Percentiles rank a stretch among this genome's conserved stretches.
These are phyloP conservation scores for Zasmidium angulare DNA, from an alignment of 2,329 filamentous ascomycete species.

Conservation along the genomic window DNA sequence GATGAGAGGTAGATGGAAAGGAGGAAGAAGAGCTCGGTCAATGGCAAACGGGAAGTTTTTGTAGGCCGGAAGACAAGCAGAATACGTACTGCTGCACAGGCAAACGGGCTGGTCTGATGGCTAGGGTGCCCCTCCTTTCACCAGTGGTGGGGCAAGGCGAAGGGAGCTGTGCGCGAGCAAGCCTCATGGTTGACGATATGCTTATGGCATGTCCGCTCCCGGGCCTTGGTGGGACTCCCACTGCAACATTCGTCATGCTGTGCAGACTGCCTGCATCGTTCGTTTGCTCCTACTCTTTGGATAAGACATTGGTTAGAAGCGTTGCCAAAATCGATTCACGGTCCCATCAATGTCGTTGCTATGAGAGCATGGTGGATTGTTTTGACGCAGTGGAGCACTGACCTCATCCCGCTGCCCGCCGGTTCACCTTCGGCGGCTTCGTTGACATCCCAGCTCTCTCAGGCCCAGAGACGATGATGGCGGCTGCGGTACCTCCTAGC, in stretches of 20 bases:
- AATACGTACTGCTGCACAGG: background rate
- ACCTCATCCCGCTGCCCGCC: background rate
- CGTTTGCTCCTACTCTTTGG: too few relatives aligned
- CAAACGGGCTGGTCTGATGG: background rate
- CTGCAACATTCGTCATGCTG: background rate
- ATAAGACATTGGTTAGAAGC: too few relatives aligned
- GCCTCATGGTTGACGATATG: slow-evolving; percentile 2
- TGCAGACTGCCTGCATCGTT: background rate
- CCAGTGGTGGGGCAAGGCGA: background rate
- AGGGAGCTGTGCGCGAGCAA: background rate
- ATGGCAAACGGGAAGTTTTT: background rate
- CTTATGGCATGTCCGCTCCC: slow-evolving; percentile 7
- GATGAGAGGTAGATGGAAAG: background rate
- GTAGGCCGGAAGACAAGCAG: background rate
- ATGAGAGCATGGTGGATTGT: background rate
- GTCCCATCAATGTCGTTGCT: background rate
- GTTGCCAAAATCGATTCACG: too few relatives aligned
- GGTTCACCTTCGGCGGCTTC: background rate
- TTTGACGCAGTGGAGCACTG: background rate
- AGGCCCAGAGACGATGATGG: background rate
- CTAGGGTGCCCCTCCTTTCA: background rate
- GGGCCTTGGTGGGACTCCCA: background rate
- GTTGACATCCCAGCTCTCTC: background rate
- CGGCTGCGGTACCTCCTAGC: background rate
- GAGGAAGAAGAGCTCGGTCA: background rate